Evolutionary conservation across 495 filamentous ascomycete genomes (phyloP), one percentile per base, ranked within the genome.

Genomic region (Pyrenula aspistea): DNA sequence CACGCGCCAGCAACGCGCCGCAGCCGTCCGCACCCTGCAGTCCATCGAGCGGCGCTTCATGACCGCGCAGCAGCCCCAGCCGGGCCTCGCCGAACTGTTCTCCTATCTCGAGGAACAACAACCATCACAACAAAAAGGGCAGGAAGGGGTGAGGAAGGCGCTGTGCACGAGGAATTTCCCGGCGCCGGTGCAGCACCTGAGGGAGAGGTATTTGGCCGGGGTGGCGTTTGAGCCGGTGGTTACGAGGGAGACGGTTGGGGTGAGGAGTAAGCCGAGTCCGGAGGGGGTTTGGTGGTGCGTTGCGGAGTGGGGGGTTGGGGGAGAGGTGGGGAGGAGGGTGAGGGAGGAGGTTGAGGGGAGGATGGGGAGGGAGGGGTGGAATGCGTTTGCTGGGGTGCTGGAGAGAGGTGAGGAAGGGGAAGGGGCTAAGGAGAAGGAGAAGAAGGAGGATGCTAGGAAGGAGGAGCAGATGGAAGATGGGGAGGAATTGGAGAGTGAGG

Each of bases 141-240:
- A 15, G 31, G 15, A 76, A 20, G 67, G 69, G 0, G 63, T 96
- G 1, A 79, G 74, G 55, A 89, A 93, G 67, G 93, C 79, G 0
- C 87, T 98, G 58, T 95, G 91, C 71, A 98, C 93, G 3, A 77
- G 93, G 63, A 98, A 98, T 73, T 96, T 96, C 62, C 31, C 31
- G 15, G 31, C 31, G 15, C 31, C 31, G 12, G 25, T 47, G 19
- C 10, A 25, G 12, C 12, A 57, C 24, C 11, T 48, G 12, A 12
- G 15, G 21, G 24, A 19, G n/a, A 21, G n/a, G 47, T 49, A 25
- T 25, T 12, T 42, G 31, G 31, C 31, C 31, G 31, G 31, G 31
- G 31, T 42, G 31, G 31, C 4, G 31, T 42, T 42, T 42, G 31
- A 15, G 31, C 31, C 31, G 31, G 31, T 42, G 31, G 31, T 42